A percentile compares a stretch with the other conserved stretches of the same genome.
phyloP scores from a whole-genome alignment of 345 rosid species.

The Nephelium lappaceum region DNA sequence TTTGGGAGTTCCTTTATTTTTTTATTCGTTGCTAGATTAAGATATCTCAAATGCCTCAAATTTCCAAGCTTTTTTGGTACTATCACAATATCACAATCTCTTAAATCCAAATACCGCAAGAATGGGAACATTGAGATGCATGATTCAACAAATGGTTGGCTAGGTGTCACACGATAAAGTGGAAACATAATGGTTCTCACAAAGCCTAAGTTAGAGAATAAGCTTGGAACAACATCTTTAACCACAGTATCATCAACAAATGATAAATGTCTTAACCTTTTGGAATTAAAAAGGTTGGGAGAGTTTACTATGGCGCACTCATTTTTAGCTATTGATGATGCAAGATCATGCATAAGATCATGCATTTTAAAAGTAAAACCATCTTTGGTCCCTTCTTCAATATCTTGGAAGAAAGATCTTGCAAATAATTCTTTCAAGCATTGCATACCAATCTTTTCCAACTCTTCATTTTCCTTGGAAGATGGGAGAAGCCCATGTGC shows the following conservation, averaged over 20 bases:
- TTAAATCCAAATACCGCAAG: slow-evolving; percentile 3
- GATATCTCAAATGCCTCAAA: slow-evolving; percentile 29
- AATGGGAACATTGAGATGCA: slow-evolving; percentile 6
- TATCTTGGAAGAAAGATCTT: slow-evolving; percentile 29
- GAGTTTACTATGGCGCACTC: background rate
- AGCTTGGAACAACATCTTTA: background rate
- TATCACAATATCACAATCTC: background rate
- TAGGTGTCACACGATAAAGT: too few relatives aligned
- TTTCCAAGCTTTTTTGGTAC: slow-evolving; percentile 17
- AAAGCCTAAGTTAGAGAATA: background rate
- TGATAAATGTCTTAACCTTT: slow-evolving; percentile 8
- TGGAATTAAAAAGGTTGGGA: accelerated
- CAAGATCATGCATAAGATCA: slow-evolving; percentile 35
- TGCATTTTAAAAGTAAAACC: background rate
- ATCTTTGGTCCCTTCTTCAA: accelerated
- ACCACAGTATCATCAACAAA: background rate
- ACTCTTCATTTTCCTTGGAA: background rate
- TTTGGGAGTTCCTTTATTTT: slow-evolving; percentile 14
- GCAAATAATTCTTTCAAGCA: slow-evolving; percentile 17
- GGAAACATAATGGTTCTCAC: slow-evolving; percentile 5
- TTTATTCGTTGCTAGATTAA: accelerated
- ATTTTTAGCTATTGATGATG: background rate
- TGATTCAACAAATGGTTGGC: too few relatives aligned
- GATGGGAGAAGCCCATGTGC: slow-evolving; percentile 11
- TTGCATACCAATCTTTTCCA: slow-evolving; percentile 7